Evolutionary conservation across 805 yeast species (phyloP), one percentile per base, ranked within the genome.

Genomic region (Suhomyces prunicola): DNA sequence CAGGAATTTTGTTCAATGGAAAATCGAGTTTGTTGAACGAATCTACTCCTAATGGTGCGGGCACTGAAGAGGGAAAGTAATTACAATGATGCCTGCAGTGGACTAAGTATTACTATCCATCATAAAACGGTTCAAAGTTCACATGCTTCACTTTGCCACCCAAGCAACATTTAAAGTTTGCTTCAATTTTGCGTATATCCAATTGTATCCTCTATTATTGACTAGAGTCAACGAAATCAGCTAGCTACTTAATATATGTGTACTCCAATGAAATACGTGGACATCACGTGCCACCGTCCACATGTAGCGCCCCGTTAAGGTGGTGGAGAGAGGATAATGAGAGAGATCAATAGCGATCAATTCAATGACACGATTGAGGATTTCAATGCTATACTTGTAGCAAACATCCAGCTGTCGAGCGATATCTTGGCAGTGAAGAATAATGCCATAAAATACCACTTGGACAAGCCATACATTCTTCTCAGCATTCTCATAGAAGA

Each of bases 1-100:
- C 75, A 41, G 77, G 74, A 22, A 67, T 74, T 42, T 66, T 73
- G 59, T 70, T 66, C 55, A 78, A 78, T 60, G 82, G 83, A 27
- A 82, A 81, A 61, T 80, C 82, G 54, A 72, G 75, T 29, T 71
- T 83, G 63, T 83, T 83, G 66, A 80, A 82, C 50, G 87, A 82
- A 60, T 68, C 79, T 3, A 74, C 77, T 7, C 70, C 73, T 13
- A 61, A 62, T 9, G 31, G 44, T 29, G 53, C 49, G 10, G 33
- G 26, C 33, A 46, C 45, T 19, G 63, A 58, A 12, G 64, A 57
- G 45, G 62, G 58, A 36, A 50, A 53, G 45, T 52, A 54, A 48
- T 29, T 19, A 23, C 35, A 29, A 36, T 27, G 19, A 26, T 33
- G 40, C 36, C 36, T 33, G 36, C 36, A 33, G 36, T 33, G 36